phyloP scores from a whole-genome alignment of 2,329 filamentous ascomycete species.

The Aspergillus neoniger region DNA sequence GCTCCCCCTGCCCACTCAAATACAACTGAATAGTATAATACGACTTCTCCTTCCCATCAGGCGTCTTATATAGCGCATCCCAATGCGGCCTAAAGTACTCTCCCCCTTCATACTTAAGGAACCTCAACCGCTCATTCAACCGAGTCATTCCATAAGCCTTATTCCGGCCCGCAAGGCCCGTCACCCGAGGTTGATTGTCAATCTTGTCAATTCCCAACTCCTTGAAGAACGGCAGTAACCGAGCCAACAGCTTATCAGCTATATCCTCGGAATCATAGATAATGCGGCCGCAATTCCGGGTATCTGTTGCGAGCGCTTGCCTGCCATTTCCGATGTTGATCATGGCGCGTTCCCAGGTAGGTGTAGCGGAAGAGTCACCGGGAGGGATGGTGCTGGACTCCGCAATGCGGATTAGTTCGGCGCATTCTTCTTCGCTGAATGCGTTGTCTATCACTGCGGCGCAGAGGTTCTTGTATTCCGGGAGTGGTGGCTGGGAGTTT shows the following conservation, averaged over 20 bases:
- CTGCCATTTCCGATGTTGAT: slow-evolving; percentile 65
- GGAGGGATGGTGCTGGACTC: slow-evolving; percentile 44
- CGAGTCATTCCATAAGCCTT: slow-evolving; percentile 44
- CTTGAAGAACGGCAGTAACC: slow-evolving; percentile 52
- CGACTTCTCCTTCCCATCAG: slow-evolving; percentile 53
- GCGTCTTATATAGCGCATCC: slow-evolving; percentile 65
- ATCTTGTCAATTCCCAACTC: slow-evolving; percentile 51
- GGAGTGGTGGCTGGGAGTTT: slow-evolving; percentile 46
- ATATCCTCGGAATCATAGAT: slow-evolving; percentile 68
- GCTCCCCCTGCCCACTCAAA: slow-evolving; percentile 49
- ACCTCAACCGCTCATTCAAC: slow-evolving; percentile 73
- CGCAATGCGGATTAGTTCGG: slow-evolving; percentile 54
- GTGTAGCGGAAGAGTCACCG: slow-evolving; percentile 12
- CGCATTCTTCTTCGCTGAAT: slow-evolving; percentile 65
- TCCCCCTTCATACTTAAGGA: slow-evolving; percentile 70
- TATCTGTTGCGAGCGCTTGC: slow-evolving; percentile 59
- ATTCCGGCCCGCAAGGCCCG: slow-evolving; percentile 46
- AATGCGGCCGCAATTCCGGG: slow-evolving; percentile 72
- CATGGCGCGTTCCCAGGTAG: slow-evolving; percentile 67
- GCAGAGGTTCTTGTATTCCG: slow-evolving; percentile 56
- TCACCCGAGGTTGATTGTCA: slow-evolving; percentile 42
- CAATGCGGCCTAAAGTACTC: slow-evolving; percentile 75
- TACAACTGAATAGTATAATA: slow-evolving; percentile 61
- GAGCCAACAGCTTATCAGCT: slow-evolving; percentile 63
- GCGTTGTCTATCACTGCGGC: slow-evolving; percentile 66